Base-by-base conservation (phyloP, 768 basidiomycete species). In the Candolleomyces efflorescens region DNA sequence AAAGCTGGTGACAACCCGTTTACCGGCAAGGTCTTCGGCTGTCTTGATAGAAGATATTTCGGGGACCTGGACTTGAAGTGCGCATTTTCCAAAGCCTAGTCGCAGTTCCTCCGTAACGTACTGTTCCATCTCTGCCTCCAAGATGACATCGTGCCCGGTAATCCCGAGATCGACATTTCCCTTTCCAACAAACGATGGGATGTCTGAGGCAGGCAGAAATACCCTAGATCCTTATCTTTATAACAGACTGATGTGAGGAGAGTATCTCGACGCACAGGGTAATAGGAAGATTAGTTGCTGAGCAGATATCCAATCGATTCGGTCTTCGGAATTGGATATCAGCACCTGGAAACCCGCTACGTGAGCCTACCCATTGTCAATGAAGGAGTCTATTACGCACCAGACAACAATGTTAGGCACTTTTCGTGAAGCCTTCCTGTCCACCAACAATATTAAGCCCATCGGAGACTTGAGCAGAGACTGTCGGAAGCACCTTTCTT, bases 101-200 rank as follows among this genome's bases (percentile, higher is more conserved):
- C 84, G 86, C 12, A 95, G 82, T 13, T 86, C 77, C 65, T 97
- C 90, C 1, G 85, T 84, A 55, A 98, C 86, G 59, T 84, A 81
- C 12, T 79, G 70, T 60, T 90, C 78, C 87, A 97, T 94, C 56
- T 86, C 74, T 2, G 94, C 81, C 72, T 99, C 96, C 47, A 95
- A 83, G 62, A 98, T 91, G 61, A 97, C 92, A 76, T 99, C 97
- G 74, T 98, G 94, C 3, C 97, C 97, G 9, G 97, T 98, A 65
- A 99, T 97, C 5, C 97, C 97, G 45, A 99, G 80, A 65, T 98
- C 92, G 66, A 99, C 90, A 67, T 94, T 90, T 50, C 97, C 97
- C 69, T 96, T 94, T 44, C 94, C 97, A 46, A 99, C 97, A 72
- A 98, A 99, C 26, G 94, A 96, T 10, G 97, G 95, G 62, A 99